Evolutionary conservation across 768 basidiomycete species (phyloP), one percentile per base, ranked within the genome.

Genomic region (Megacollybia marginata): DNA sequence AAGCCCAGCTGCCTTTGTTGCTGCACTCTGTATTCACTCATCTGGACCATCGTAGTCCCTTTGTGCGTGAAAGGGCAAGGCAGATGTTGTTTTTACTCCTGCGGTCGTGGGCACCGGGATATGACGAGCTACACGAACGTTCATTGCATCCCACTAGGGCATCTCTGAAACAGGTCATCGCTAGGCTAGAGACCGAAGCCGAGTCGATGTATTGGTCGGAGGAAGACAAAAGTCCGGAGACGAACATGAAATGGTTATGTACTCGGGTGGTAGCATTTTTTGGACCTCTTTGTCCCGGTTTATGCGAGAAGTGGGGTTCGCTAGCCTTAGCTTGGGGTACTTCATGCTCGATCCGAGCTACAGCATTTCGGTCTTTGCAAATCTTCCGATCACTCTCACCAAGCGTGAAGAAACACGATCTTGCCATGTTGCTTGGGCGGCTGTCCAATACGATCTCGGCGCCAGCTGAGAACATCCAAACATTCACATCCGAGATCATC

Each of bases 341-440:
- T 11, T 75, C 84, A 2, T 95, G 92, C 59, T 86, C 89, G 13
- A 90, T 92, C 53, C 82, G 91, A 44, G 81, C 83, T 35, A 82
- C 83, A 16, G 92, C 94, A 2, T 90, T 88, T 67, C 79, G 92
- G 32, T 94, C 92, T 9, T 71, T 96, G 52, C 93, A 96, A 62
- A 72, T 92, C n/a, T 92, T 90, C 66, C 83, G 91, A 34, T 80
- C 86, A 1, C 70, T 96, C 18, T 78, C 82, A 60, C 86, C 91
- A 0, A 71, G 76, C 23, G 75, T 91, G 36, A 82, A 80, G 47
- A 79, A 83, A 50, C 67, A 74, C 8, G 85, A 89, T 63, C 73
- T 96, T 15, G 87, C 88, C 1, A 76, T 85, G 44, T 72, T 94
- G 19, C 74, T 97, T 4, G 88, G 87, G 31, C 79, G 93, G 23